Evolutionary conservation across 495 filamentous ascomycete genomes (phyloP).

Genomic region (Podospora appendiculata): DNA sequence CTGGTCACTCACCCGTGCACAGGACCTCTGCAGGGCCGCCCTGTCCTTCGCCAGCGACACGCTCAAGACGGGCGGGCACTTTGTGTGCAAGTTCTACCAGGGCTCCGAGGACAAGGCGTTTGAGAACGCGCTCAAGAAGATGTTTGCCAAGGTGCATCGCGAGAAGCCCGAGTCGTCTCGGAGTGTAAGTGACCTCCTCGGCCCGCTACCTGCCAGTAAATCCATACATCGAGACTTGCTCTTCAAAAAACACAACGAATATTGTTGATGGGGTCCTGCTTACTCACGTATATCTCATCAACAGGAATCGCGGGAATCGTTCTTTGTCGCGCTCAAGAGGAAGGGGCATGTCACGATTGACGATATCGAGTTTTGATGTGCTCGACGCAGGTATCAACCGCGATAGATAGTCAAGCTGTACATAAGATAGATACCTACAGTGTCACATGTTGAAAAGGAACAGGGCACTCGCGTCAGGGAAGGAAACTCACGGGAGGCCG

Average conservation of each 20-base stretch:
- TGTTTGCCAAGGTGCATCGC: slow-evolving; percentile 72
- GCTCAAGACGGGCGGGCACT: slow-evolving; percentile 73
- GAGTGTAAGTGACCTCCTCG: slow-evolving; percentile 51
- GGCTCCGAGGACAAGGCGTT: slow-evolving; percentile 75
- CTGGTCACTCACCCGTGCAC: not conserved
- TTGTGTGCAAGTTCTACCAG: slow-evolving; percentile 97
- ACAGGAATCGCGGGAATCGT: slow-evolving; percentile 87
- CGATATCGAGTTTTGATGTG: slow-evolving; percentile 8
- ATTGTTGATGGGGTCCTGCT: not conserved
- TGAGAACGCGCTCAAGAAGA: slow-evolving; percentile 58
- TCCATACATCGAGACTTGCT: not conserved
- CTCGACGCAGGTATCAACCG: too few relatives aligned
- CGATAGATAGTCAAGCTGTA: too few relatives aligned
- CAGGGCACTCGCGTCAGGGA: too few relatives aligned
- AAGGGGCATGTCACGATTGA: slow-evolving; percentile 34
- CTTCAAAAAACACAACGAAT: not conserved
- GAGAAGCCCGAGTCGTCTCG: slow-evolving; percentile 89
- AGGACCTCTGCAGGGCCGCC: slow-evolving; percentile 87
- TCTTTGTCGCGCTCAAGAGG: slow-evolving; percentile 69
- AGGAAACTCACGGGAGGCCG: too few relatives aligned
- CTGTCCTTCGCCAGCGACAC: slow-evolving; percentile 77
- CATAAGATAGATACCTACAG: too few relatives aligned
- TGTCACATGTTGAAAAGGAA: too few relatives aligned
- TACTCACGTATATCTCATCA: too few relatives aligned
- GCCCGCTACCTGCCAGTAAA: too few relatives aligned